phyloP scores from a whole-genome alignment of 2,329 filamentous ascomycete genomes.

The Amauroascus niger region DNA sequence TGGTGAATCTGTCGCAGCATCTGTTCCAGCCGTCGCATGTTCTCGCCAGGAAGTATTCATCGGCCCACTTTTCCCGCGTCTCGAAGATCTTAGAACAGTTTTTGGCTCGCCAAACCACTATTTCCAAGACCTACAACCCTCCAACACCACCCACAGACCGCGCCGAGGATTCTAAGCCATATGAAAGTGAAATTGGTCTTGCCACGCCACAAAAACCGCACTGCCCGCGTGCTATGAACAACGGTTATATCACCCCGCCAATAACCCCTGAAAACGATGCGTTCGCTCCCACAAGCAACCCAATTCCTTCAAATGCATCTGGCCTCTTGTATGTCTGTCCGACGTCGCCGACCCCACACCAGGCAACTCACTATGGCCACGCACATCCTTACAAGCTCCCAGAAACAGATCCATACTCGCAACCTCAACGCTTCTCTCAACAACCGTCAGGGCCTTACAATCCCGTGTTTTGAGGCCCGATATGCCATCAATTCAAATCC shows the following conservation, averaged over 20 bases:
- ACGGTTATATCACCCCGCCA: constrained; percentile 41
- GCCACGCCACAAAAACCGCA: constrained; percentile 36
- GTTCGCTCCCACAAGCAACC: constrained; percentile 30
- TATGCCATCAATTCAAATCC: background rate
- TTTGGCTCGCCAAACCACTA: constrained; percentile 52
- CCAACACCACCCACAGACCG: constrained; percentile 35
- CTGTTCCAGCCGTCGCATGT: constrained; percentile 59
- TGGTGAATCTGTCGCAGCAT: constrained; percentile 55
- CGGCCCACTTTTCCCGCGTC: constrained; percentile 54
- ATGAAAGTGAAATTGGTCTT: constrained; percentile 34
- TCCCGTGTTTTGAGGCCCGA: constrained; percentile 16
- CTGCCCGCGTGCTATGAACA: constrained; percentile 26
- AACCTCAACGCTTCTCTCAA: constrained; percentile 27
- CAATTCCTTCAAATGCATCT: constrained; percentile 25
- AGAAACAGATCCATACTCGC: constrained; percentile 26
- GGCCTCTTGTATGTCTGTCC: constrained; percentile 25
- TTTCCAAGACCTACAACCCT: constrained; percentile 39
- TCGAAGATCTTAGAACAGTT: constrained; percentile 57
- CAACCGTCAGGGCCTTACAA: constrained; percentile 30
- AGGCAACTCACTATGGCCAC: constrained; percentile 30
- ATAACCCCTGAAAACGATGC: constrained; percentile 40
- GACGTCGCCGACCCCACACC: constrained; percentile 31
- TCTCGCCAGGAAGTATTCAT: constrained; percentile 58
- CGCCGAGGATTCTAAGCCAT: constrained; percentile 32
- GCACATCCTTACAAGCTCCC: constrained; percentile 31